Conservation (phyloP, 1,139 yeast genomes). For the Candida glucosophila region DNA sequence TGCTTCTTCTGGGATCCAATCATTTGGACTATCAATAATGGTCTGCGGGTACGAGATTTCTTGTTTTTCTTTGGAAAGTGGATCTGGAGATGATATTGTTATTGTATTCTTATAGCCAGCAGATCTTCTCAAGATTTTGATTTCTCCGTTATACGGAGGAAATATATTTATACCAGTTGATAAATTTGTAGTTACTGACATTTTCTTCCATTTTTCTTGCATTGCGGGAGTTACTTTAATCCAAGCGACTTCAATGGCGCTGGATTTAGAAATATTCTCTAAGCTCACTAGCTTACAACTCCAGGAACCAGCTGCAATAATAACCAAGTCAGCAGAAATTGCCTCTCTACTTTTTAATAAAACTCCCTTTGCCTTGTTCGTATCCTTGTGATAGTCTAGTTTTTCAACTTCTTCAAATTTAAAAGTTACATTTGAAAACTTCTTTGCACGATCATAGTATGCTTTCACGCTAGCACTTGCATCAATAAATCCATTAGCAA, state of each 20-base stretch:
- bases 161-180: conserved; percentile 2
- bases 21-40: conserved; percentile 6
- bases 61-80: conserved; percentile 22
- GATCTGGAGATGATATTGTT: conserved; percentile 1
- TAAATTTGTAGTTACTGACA: conserved; percentile 9
- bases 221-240: conserved; percentile 13
- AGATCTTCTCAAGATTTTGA: conserved; percentile 2
- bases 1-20: conserved; percentile 12
- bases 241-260: conserved; percentile 11
- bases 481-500: conserved; percentile 2
- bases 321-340: conserved; percentile 18
- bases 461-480: conserved; percentile 1
- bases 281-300: conserved; percentile 12
- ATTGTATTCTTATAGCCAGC: conserved; percentile 2
- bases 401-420: conserved; percentile 13
- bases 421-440: conserved; percentile 9
- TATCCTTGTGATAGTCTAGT: conserved; percentile 6
- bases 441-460: conserved; percentile 2
- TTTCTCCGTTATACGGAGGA: conserved; percentile 2
- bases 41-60: conserved; percentile 30
- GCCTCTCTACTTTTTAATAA: conserved; percentile 9
- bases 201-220: conserved; percentile 11
- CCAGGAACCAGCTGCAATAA: conserved; percentile 34
- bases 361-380: conserved; percentile 6
- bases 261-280: conserved; percentile 11